These are phyloP conservation scores for Pseudevernia furfuracea DNA, from an alignment of 495 filamentous ascomycete species.

Conservation along the genomic window DNA sequence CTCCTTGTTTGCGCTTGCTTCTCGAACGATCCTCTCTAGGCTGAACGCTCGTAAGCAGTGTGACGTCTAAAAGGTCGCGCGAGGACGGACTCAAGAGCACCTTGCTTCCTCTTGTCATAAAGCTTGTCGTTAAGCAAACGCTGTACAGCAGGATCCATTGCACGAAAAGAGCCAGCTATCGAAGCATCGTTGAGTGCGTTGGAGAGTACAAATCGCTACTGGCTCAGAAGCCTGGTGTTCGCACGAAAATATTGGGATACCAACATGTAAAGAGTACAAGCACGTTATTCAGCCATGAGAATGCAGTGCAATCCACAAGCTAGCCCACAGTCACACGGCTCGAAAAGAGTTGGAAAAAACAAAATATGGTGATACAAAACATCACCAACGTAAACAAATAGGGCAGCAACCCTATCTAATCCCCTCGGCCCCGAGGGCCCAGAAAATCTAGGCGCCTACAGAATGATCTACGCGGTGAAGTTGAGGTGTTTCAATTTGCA, in stretches of 20 bases:
- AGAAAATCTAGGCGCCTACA: not conserved
- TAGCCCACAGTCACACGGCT: not conserved
- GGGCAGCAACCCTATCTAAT: not conserved
- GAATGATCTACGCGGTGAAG: not conserved
- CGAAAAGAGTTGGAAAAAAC: not conserved
- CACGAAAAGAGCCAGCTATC: conserved; percentile 18
- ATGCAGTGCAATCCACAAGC: not conserved
- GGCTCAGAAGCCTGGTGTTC: not conserved
- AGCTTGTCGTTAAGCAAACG: conserved; percentile 94
- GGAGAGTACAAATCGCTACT: not conserved
- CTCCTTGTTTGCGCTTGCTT: conserved; percentile 67
- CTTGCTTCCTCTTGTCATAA: conserved; percentile 94
- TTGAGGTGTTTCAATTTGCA: not conserved
- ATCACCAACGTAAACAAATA: not conserved
- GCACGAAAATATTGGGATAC: not conserved
- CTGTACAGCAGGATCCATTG: conserved; percentile 84
- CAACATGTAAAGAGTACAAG: not conserved
- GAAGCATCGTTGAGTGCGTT: conserved; percentile 2
- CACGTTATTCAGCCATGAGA: not conserved
- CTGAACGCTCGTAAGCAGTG: conserved; percentile 38
- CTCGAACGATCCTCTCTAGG: conserved; percentile 84
- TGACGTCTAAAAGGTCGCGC: not conserved
- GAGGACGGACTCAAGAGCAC: conserved; percentile 81
- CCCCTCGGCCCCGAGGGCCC: too few species aligned
- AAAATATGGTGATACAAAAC: too few species aligned